Evolutionary conservation across 176 grass and related monocot genomes (phyloP), one percentile per base, ranked within the genome.

Genomic region (Musa itinerans): DNA sequence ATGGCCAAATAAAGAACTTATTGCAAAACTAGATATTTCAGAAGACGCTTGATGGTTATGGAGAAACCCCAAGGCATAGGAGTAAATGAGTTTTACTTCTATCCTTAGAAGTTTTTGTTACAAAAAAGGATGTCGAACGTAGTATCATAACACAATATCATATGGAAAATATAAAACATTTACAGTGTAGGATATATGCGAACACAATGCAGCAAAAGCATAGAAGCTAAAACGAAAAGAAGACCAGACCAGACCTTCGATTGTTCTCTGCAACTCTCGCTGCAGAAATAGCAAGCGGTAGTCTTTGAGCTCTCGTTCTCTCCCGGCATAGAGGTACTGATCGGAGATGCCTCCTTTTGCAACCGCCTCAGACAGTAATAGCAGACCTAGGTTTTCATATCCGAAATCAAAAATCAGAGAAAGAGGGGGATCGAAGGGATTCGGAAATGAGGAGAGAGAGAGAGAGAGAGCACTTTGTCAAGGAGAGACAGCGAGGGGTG

Each of bases 321-420:
- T 55, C 19, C 71, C 34, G 3, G 10, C 1, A 14, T 9, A 69
- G 27, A 20, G 65, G 13, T 13, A 17, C 4, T 6, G 25, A 68
- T 6, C 23, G 6, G 58, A 61, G 26, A 26, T 43, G 26, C 20
- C 52, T 81, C 22, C 56, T 65, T 68, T 16, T 75, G 75, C 10
- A 14, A 9, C 73, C 90, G 93, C 82, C 86, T 87, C 78, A 98
- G 84, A 78, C 88, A 98, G 72, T 71, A 75, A 84, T 91, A 89
- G 85, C 94, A 98, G 27, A 91, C 94, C 90, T 98, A 72, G 77
- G 1, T 3, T 22, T 43, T 43, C 34, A 29, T 21, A 78, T 17
- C 0, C 57, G 15, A 61, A 24, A 5, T 71, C 16, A 48, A 64
- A 25, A 43, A 34, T 19, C 34, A 78, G 34, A 80, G 0, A 26